Evolutionary conservation across 176 grass and related monocot species (phyloP), one percentile per base, ranked within the genome.

Genomic region (Lolium perenne): DNA sequence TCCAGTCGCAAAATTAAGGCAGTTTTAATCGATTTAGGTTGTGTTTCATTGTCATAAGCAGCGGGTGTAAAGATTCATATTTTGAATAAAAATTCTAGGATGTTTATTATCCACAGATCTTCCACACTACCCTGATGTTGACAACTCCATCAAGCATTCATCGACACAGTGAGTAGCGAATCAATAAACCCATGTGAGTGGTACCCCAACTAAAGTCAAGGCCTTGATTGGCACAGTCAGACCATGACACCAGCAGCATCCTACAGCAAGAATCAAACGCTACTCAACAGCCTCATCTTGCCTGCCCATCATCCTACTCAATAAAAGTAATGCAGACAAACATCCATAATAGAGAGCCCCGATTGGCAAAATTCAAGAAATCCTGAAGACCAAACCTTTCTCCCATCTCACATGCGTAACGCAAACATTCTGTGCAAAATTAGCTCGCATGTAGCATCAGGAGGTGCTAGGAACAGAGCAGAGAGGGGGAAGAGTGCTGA

Each of bases 401-500:
- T 32, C 26, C 21, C 18, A n/a, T 41, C 56, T 9, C 77, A 50
- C 11, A 62, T 20, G 45, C 13, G 71, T 8, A 66, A 40, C 20
- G 0, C 69, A 35, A 29, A 32, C 55, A 82, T 21, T 20, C 0
- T 43, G 47, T 11, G 40, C 58, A 63, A 48, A 80, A 77, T 55
- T 56, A 56, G 50, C 16, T 77, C 12, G 25, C 12, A 3, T 10
- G 47, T 38, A 56, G 50, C 29, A 40, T 11, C 76, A 45, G 14
- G 20, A 23, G n/a, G n/a, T n/a, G n/a, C 7, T 62, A 46, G n/a
- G 45, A 41, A 71, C 11, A 74, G 4, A 73, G 38, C 38, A 54
- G 55, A 57, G 29, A 78, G 1, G 79, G 53, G 67, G 46, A 80
- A 91, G 77, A 93, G 76, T 67, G 84, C 86, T 92, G 38, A 32